Evolutionary conservation across 306 rosid species (phyloP), one percentile per base, ranked within the genome.

Genomic region (Pyrus pyrifolia): DNA sequence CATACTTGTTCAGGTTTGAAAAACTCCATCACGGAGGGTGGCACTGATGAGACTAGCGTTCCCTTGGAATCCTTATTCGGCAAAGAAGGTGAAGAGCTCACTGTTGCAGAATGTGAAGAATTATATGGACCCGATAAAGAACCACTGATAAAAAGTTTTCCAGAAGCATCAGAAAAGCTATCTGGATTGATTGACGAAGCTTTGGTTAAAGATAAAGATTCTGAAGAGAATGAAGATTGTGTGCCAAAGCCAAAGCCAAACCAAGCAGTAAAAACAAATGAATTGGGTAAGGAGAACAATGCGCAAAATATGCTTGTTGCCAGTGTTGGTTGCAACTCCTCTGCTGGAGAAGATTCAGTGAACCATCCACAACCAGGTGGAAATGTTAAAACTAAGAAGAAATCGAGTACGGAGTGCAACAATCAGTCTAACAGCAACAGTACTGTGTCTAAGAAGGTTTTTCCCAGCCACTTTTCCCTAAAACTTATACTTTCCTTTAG

Each of bases 41-140:
- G 83, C 81, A 72, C 72, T 64, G 89, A 55, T 71, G 74, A 83
- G 74, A 76, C 88, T 81, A 77, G 83, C n/a, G 81, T 72, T 90
- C 88, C 91, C 79, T 75, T 82, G 58, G 95, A 84, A 75, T 72
- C 78, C 58, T 72, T 70, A 42, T 72, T 64, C 33, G 69, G 81
- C 57, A 87, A 88, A 75, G 90, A 88, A 80, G 86, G 78, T 71
- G 82, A 85, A 83, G 94, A 90, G 81, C 92, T 87, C 72, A 84
- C 84, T 46, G 89, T 83, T 67, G 91, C 91, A 35, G 98, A 95
- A 81, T 86, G 87, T 77, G 96, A 91, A 78, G 99, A 92, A 70
- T 85, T 95, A 80, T 92, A 91, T 45, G 97, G 97, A 68, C 96
- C 98, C 2, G 98, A 95, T 69, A 88, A 80, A 82, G 97, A 95